Evolutionary conservation across 2,329 filamentous ascomycete species (phyloP), one percentile per base, ranked within the genome.

Genomic region (Aspergillus texensis): DNA sequence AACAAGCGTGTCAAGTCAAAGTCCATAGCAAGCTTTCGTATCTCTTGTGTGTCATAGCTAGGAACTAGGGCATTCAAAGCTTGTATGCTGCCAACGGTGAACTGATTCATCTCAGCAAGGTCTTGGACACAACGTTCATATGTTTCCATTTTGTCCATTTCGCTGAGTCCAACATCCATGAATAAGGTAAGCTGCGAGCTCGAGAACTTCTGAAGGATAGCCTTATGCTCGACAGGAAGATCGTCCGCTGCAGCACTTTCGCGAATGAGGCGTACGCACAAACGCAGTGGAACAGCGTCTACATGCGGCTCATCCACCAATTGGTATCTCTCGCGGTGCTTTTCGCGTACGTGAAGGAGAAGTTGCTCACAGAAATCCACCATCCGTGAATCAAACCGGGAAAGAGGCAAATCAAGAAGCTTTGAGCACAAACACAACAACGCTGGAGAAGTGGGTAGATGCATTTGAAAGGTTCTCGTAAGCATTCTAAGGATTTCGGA

Each of bases 401-500:
- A 83, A 24, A 92, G 79, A 1, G 89, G 87, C 19, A 92, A 79
- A 8, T 83, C 80, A 60, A 88, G 81, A 30, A 95, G 83, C 74
- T 95, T 96, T 57, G 85, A 81, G 71, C 89, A 92, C 34, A 94
- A 77, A 71, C 93, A 89, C 8, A 90, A 74, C 45, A 93, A 76
- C 6, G 81, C 66, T 79, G 79, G 62, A 65, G 75, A 64, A 63
- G 65, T 41, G 71, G 75, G 74, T 78, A 79, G 48, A 61, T 81
- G 77, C 66, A 86, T 80, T 10, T 73, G 73, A 58, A 84, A 77
- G 10, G 86, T 82, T 43, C 76, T 76, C 19, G 73, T 73, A 30
- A 90, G 78, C 86, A 96, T 91, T 21, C 83, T 83, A 55, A 94
- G 82, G 28, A 96, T 86, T 32, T 94, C 93, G 57, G 93, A 89